Evolutionary conservation across 345 rosid genomes (phyloP), one percentile per base, ranked within the genome.

Genomic region (Brassica rapa): DNA sequence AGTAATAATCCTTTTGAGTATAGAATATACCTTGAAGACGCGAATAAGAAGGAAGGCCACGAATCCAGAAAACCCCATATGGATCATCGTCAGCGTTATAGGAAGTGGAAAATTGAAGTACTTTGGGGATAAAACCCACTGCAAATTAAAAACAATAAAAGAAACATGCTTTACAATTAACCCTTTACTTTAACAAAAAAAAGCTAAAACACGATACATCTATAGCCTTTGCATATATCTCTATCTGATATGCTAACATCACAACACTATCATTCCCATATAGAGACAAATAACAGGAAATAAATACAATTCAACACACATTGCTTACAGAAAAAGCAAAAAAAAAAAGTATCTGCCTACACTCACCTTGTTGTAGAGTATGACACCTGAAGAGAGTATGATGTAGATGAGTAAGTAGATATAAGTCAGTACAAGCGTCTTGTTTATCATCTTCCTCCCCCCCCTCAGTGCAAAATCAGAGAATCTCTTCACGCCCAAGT

Each of bases 101-200:
- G 97, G 98, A 32, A 90, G 83, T 21, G 97, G 96, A 72, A 93
- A 95, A 80, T 91, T 87, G 87, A 93, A 93, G 86, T 93, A 88
- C 72, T 88, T 93, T 8, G 94, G 94, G 51, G 99, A 93, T 67
- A 95, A 91, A 53, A 95, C 96, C 98, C 99, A 95, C 98, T 95
- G 96, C 90, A 87, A 83, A 51, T 51, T 5, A 3, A 46, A 46
- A 46, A 3, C 51, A 41, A 41, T 30, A 11, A 76, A 65, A 80
- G 35, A 10, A 19, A 37, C 10, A 80, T 9, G 32, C 69, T 29
- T 51, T 53, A 74, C 29, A 74, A 74, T 12, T 21, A 70, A 69
- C 8, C 15, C 24, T 68, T 35, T 53, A 41, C 23, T 51, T 7
- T 14, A 37, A 46, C 29, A 19, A 19, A 19, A 51, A 51, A 43